Percentiles rank a stretch among this genome's conserved stretches.
phyloP scores from a whole-genome alignment of 371 early-diverging fungal genomes.

The Capillidium heterosporum region DNA sequence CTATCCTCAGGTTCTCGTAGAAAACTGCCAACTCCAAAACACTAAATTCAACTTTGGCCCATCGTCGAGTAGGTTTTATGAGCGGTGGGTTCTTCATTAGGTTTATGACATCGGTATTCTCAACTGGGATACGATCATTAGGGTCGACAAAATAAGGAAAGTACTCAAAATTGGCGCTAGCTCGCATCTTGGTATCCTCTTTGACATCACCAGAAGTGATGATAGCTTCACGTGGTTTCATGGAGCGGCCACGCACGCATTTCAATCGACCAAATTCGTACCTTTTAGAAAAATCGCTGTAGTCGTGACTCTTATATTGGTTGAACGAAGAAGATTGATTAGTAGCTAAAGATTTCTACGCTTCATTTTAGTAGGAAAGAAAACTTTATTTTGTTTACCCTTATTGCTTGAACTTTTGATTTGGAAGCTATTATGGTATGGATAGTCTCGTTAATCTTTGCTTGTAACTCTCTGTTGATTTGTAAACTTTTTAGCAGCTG shows the following conservation, averaged over 20 bases:
- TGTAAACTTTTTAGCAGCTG: background rate
- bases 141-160: constrained; percentile 24
- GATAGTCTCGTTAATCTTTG: background rate
- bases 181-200: background rate
- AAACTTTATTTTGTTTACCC: background rate
- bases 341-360: background rate
- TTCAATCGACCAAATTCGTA: background rate
- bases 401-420: background rate
- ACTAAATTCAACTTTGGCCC: constrained; percentile 24
- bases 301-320: background rate
- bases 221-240: background rate
- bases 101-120: constrained; percentile 20
- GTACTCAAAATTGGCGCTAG: constrained; percentile 9
- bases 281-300: background rate
- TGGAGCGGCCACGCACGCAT: no score
- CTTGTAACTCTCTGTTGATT: background rate
- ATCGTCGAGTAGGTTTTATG: constrained; percentile 14
- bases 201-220: background rate
- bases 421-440: no score
- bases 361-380: no score
- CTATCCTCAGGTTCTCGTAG: constrained; percentile 18
- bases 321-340: background rate
- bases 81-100: constrained; percentile 15
- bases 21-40: constrained; percentile 19
- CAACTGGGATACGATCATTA: constrained; percentile 21